These are phyloP conservation scores for Lobosporangium transversale DNA, from an alignment of 192 early-diverging fungal genomes.

Conservation along the genomic window DNA sequence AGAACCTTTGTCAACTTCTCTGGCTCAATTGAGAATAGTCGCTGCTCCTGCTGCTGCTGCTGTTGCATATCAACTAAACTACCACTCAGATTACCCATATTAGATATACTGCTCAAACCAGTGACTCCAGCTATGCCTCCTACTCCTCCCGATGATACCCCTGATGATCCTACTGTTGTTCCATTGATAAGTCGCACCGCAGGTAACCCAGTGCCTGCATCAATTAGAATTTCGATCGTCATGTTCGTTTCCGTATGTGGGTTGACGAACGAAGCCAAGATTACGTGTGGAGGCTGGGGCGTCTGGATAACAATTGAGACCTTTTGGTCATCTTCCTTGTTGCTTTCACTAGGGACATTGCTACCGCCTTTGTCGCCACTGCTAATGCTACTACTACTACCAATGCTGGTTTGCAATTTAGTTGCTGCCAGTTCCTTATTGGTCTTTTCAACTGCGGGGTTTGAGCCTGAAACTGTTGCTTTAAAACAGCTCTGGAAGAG, in stretches of 20 bases:
- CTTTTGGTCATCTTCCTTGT: background rate
- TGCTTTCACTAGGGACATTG: too few relatives aligned
- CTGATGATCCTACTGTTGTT: background rate
- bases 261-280: slow-evolving; percentile 38
- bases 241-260: slow-evolving; percentile 31
- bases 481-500: slow-evolving; percentile 63
- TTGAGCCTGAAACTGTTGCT: too few relatives aligned
- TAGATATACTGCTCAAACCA: background rate
- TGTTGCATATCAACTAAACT: background rate
- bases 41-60: slow-evolving; percentile 5
- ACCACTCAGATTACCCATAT: background rate
- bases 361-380: background rate
- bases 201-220: slow-evolving; percentile 27
- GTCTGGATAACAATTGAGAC: slow-evolving; percentile 35
- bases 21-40: slow-evolving; percentile 12
- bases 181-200: slow-evolving; percentile 6
- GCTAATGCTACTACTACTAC: background rate
- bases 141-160: background rate
- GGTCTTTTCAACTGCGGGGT: slow-evolving; percentile 1
- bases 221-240: slow-evolving; percentile 41
- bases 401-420: background rate
- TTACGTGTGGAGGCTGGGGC: slow-evolving; percentile 31
- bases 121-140: background rate
- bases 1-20: slow-evolving; percentile 41
- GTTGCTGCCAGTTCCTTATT: slow-evolving; percentile 13